Base-by-base conservation (phyloP, 148 eudicot genomes). In the Vaccinium macrocarpon region DNA sequence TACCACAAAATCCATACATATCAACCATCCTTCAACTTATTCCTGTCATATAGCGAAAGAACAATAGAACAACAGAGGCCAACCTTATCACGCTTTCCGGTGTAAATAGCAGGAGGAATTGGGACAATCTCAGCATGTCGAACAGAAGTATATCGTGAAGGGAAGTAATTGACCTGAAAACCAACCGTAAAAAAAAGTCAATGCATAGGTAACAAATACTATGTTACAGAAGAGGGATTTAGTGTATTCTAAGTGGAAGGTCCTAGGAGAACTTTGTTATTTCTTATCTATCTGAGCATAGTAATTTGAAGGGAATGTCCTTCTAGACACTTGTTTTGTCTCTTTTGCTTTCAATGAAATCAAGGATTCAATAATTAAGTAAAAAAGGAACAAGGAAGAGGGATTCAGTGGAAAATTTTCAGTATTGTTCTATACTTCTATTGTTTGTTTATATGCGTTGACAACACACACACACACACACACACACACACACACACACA, bases 61-160 rank as follows among this genome's bases (percentile, higher is more conserved):
- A n/a, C 14, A 64, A 23, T 9, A 27, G 42, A 52, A 52, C 55
- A 52, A 11, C 55, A 9, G 55, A 68, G 77, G 89, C 87, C 88
- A 25, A 94, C 99, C 95, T 73, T 95, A 27, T 94, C 95, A 70
- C 99, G 98, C 78, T 46, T 91, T 85, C 98, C 99, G 49, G 85
- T 87, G 88, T 90, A 88, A 64, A 77, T 62, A 59, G 85, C 80
- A 72, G 98, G 86, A 68, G 98, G 97, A 86, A 92, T 91, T 42
- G 99, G 98, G 86, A 86, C 76, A 84, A 68, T 90, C 93, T 96
- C 98, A 84, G 99, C 97, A 86, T 96, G 98, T 71, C 95, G 98
- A 57, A 90, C 95, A 83, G 95, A 94, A 86, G 92, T 94, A 84
- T 86, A 91, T 92, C 97, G 92, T 81, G 99, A 96, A 81, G 99